These are phyloP conservation scores for Zopfochytrium polystomum DNA, from an alignment of 371 early-diverging fungal species.

Conservation along the genomic window DNA sequence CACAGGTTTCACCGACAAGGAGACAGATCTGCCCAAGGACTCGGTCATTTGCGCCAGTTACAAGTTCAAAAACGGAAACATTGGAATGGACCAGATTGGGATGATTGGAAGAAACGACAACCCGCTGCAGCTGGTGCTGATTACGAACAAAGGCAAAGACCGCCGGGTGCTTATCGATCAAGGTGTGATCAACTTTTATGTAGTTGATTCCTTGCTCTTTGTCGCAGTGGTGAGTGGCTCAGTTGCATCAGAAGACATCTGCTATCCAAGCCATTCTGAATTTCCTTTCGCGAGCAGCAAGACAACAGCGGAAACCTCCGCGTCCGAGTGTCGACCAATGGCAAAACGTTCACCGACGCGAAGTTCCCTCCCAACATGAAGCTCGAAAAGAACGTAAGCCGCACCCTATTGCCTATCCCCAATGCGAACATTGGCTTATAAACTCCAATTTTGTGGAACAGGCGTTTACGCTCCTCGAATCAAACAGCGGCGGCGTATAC, in stretches of 20 bases:
- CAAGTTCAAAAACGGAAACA: slow-evolving; percentile 40
- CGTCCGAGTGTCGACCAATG: slow-evolving; percentile 61
- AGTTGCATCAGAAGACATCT: too few species aligned
- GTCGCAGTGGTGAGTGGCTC: slow-evolving; percentile 55
- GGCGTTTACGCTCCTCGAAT: slow-evolving; percentile 75
- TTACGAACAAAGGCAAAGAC: slow-evolving; percentile 33
- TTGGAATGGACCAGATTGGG: slow-evolving; percentile 32
- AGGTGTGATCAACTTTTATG: slow-evolving; percentile 69
- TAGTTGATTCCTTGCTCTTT: slow-evolving; percentile 72
- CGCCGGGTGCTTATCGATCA: slow-evolving; percentile 57
- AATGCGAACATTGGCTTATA: not conserved
- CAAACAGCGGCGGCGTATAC: slow-evolving; percentile 61
- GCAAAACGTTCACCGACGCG: slow-evolving; percentile 60
- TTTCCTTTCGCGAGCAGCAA: not conserved
- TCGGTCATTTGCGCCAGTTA: slow-evolving; percentile 42
- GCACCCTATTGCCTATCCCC: not conserved
- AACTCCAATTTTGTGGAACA: slow-evolving; percentile 1
- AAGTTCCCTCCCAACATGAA: slow-evolving; percentile 78
- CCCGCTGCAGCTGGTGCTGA: slow-evolving; percentile 43
- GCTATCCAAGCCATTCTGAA: too few species aligned
- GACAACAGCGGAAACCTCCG: slow-evolving; percentile 40
- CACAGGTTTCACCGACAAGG: slow-evolving; percentile 45
- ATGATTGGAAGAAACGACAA: slow-evolving; percentile 33
- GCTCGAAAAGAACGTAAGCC: slow-evolving; percentile 39
- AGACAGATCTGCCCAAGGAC: slow-evolving; percentile 32